Evolutionary conservation across 2,329 filamentous ascomycete species (phyloP).

Genomic region (Ophiostoma quercus): DNA sequence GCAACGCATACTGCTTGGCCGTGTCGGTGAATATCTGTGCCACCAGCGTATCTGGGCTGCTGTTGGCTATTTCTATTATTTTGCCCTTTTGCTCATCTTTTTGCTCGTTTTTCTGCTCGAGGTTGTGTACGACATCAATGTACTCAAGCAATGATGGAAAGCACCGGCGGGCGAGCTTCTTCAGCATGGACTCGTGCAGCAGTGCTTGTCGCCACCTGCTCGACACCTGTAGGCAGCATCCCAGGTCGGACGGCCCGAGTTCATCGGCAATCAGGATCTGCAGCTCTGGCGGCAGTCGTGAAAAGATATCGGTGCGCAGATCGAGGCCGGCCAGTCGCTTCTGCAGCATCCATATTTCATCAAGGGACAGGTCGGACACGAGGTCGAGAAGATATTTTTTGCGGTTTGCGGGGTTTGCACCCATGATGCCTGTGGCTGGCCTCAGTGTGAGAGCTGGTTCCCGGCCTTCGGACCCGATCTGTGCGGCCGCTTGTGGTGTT

Average conservation of each 20-base stretch:
- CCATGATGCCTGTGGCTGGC: background rate
- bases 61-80: background rate
- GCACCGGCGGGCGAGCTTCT: conserved; percentile 18
- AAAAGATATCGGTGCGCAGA: conserved; percentile 25
- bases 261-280: conserved; percentile 23
- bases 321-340: conserved; percentile 22
- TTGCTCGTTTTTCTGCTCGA: background rate
- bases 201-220: conserved; percentile 22
- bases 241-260: conserved; percentile 25
- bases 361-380: conserved; percentile 20
- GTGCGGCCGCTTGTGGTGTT: background rate
- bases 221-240: conserved; percentile 27
- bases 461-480: conserved; percentile 7
- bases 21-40: conserved; percentile 18
- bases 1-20: conserved; percentile 20
- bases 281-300: conserved; percentile 27
- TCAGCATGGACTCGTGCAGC: conserved; percentile 17
- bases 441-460: background rate
- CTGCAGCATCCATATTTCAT: conserved; percentile 27
- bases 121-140: conserved; percentile 14
- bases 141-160: conserved; percentile 25
- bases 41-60: background rate
- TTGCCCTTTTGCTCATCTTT: background rate
- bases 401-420: conserved; percentile 7
- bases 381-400: conserved; percentile 23